phyloP scores from a whole-genome alignment of 2,329 filamentous ascomycete species.

The Fusarium miscanthi region DNA sequence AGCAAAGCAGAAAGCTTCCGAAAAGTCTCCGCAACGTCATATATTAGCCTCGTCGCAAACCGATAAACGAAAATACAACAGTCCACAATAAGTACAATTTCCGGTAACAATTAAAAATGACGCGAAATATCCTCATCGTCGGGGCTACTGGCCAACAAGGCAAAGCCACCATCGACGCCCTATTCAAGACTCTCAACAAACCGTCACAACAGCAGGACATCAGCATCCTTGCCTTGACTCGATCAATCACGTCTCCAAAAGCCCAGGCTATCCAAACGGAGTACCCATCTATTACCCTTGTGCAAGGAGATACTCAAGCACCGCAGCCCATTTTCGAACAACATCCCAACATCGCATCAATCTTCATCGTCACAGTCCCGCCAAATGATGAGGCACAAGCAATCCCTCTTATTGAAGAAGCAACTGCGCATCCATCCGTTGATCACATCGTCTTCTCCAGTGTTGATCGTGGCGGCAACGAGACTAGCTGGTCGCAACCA shows the following conservation, averaged over 20 bases:
- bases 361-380: constrained; percentile 45
- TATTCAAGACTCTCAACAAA: neutral
- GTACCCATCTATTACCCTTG: constrained; percentile 12
- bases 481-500: constrained; percentile 19
- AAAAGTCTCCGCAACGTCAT: neutral
- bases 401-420: constrained; percentile 41
- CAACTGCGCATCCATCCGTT: neutral
- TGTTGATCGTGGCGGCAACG: constrained; percentile 30
- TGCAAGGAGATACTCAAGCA: constrained; percentile 9
- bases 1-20: neutral
- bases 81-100: accelerated
- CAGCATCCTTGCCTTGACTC: constrained; percentile 12
- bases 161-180: constrained; percentile 21
- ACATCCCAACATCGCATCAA: constrained; percentile 35
- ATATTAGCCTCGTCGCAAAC: neutral
- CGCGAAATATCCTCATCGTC: constrained; percentile 18
- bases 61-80: neutral
- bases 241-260: constrained; percentile 6
- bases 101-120: neutral
- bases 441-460: constrained; percentile 38
- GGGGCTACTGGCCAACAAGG: constrained; percentile 35
- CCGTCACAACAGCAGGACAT: neutral
- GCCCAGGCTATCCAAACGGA: neutral
- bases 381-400: constrained; percentile 43
- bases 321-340: constrained; percentile 35